These are phyloP conservation scores for Paecilomyces fulvus DNA, from an alignment of 2,329 filamentous ascomycete species.

Conservation along the genomic window DNA sequence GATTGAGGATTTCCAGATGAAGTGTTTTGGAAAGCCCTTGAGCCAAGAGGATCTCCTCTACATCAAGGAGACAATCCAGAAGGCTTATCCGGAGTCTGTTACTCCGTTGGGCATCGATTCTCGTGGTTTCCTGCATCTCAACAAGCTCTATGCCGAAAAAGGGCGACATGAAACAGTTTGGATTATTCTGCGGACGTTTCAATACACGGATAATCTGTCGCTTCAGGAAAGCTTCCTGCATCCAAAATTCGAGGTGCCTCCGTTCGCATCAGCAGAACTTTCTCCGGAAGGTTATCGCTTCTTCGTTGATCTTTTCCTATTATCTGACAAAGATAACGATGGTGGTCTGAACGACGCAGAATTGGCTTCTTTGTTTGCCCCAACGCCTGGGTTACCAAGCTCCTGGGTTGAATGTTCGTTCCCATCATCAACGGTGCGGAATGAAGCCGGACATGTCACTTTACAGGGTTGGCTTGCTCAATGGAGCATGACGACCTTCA, in stretches of 20 bases:
- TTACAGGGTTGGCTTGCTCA: slow-evolving; percentile 96
- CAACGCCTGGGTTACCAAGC: slow-evolving; percentile 77
- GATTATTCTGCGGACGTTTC: slow-evolving; percentile 90
- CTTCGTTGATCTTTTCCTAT: slow-evolving; percentile 90
- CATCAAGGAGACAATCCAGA: slow-evolving; percentile 80
- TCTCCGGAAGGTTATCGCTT: slow-evolving; percentile 93
- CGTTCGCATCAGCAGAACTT: slow-evolving; percentile 84
- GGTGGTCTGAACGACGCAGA: slow-evolving; percentile 84
- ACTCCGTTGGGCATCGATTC: slow-evolving; percentile 68
- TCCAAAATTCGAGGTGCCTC: slow-evolving; percentile 88
- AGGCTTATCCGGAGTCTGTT: slow-evolving; percentile 54
- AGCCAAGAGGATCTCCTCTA: slow-evolving; percentile 74
- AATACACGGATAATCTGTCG: slow-evolving; percentile 92
- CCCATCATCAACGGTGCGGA: slow-evolving; percentile 86
- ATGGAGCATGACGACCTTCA: slow-evolving; percentile 99
- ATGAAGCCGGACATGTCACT: slow-evolving; percentile 91
- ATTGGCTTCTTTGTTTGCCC: slow-evolving; percentile 77
- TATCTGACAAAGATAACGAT: slow-evolving; percentile 97
- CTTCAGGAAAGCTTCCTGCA: slow-evolving; percentile 85
- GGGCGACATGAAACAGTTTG: slow-evolving; percentile 97
- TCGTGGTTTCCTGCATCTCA: slow-evolving; percentile 76
- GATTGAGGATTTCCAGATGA: slow-evolving; percentile 81
- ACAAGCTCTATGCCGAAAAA: slow-evolving; percentile 95
- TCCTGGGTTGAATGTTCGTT: slow-evolving; percentile 88
- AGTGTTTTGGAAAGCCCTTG: slow-evolving; percentile 84